Evolutionary conservation across 495 filamentous ascomycete species (phyloP), one percentile per base, ranked within the genome.

Genomic region (Corynascus novoguineensis): DNA sequence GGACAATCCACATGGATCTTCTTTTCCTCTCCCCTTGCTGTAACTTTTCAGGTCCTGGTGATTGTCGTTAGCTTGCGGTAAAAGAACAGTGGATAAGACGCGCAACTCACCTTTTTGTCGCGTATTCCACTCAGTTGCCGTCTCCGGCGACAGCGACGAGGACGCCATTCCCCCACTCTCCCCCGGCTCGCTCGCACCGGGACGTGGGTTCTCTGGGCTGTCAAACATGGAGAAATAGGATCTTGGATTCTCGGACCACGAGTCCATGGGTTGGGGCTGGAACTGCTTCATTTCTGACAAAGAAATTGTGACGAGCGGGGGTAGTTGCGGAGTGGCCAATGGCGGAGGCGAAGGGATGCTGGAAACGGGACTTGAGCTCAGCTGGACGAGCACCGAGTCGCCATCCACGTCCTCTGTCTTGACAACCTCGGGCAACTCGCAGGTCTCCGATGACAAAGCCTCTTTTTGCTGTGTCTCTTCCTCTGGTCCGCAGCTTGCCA

Each of bases 191-290:
- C 15, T 11, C 11, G 21, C 4, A 1, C 21, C 47, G 24, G 27
- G 29, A 0, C 41, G 27, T 14, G 51, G 47, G 37, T 12, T 55
- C 19, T 53, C 53, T 2, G 53, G 57, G 27, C 67, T 61, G 19
- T 67, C 64, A 22, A 55, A 55, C 68, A 70, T 70, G 37, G 58
- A 50, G 17, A 68, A 52, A 25, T 67, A 70, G 8, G 68, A 70
- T n/a, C 49, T 27, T 14, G 68, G 68, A 32, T 70, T 70, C 21
- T 64, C 53, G 5, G 58, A 50, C 64, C 64, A 68, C 4, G 44
- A n/a, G 8, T 61, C 55, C 1, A 41, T 5, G 1, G 38, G 4
- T 2, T 22, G 35, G 6, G 45, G 31, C 29, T 53, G 58, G 8
- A 59, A 51, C 21, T 37, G 25, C n/a, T 27, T 41, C 19, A 52